A percentile compares a stretch with the other conserved stretches of the same genome.
Evolutionary conservation across 306 rosid species (phyloP).

Genomic region (Prunus mongolica): DNA sequence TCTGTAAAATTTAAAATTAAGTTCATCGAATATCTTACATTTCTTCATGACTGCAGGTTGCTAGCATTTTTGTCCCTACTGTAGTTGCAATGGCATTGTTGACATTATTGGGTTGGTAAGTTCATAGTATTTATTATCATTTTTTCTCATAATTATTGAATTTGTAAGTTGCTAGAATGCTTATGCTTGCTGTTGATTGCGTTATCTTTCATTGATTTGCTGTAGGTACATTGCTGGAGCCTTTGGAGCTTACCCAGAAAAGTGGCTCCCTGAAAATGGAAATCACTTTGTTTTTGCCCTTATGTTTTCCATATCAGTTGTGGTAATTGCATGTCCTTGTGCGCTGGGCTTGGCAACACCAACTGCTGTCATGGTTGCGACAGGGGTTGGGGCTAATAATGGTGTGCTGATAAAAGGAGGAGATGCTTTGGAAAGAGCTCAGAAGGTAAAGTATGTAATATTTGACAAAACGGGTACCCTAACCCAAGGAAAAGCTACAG

Average conservation of each 20-base stretch:
- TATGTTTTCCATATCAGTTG: conserved; percentile 93
- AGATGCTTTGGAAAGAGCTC: conserved; percentile 95
- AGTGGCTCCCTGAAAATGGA: conserved; percentile 90
- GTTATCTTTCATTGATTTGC: conserved; percentile 5
- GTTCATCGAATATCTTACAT: conserved; percentile 16
- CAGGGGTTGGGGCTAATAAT: conserved; percentile 96
- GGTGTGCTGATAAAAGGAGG: conserved; percentile 98
- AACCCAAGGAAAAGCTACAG: conserved; percentile 90
- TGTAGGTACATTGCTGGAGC: conserved; percentile 78
- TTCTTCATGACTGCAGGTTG: conserved; percentile 61
- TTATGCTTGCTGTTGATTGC: conserved; percentile 14
- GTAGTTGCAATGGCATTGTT: conserved; percentile 74
- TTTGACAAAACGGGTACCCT: conserved; percentile 98
- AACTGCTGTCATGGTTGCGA: conserved; percentile 99
- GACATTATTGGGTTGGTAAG: conserved; percentile 81
- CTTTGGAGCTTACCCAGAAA: conserved; percentile 76
- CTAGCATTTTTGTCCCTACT: conserved; percentile 90
- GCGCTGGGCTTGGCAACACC: conserved; percentile 99
- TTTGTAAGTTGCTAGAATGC: conserved; percentile 14
- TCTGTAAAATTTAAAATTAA: neutral
- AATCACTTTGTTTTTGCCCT: conserved; percentile 93
- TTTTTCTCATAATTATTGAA: conserved; percentile 7
- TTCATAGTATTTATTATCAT: conserved; percentile 1
- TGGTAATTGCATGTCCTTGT: conserved; percentile 98
- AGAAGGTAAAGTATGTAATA: conserved; percentile 77